phyloP scores from a whole-genome alignment of 306 rosid genomes.

The Trifolium subterraneum region DNA sequence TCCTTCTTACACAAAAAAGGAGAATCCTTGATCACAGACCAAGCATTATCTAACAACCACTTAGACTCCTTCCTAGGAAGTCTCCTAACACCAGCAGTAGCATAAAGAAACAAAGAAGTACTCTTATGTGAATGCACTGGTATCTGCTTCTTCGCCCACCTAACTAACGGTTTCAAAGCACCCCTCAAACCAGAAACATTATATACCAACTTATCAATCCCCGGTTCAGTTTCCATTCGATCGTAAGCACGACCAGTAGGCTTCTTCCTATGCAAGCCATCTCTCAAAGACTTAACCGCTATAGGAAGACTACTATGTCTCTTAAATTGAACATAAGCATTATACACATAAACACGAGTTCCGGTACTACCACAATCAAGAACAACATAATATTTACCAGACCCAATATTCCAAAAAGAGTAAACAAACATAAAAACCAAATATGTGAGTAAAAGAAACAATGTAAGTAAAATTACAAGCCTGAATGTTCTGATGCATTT shows the following conservation, averaged over 20 bases:
- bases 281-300: constrained; percentile 50
- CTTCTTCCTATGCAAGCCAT: constrained; percentile 48
- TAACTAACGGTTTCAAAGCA: constrained; percentile 76
- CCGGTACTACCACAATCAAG: constrained; percentile 97
- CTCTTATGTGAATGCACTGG: constrained; percentile 67
- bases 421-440: constrained; percentile 51
- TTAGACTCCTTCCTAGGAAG: constrained; percentile 66
- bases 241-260: constrained; percentile 80
- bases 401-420: constrained; percentile 72
- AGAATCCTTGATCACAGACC: constrained; percentile 76
- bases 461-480: constrained; percentile 53
- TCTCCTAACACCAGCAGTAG: constrained; percentile 94
- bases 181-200: constrained; percentile 66
- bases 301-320: constrained; percentile 67
- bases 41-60: constrained; percentile 85
- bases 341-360: constrained; percentile 76
- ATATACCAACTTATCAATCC: constrained; percentile 78
- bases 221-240: constrained; percentile 95
- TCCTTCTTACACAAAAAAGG: constrained; percentile 74
- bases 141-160: constrained; percentile 89
- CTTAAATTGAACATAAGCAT: constrained; percentile 57
- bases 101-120: constrained; percentile 79
- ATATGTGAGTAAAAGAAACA: constrained; percentile 61
- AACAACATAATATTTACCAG: constrained; percentile 74
- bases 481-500: constrained; percentile 60